Base-by-base conservation (phyloP, 2,329 filamentous ascomycete genomes). In the Penicillium sp. region DNA sequence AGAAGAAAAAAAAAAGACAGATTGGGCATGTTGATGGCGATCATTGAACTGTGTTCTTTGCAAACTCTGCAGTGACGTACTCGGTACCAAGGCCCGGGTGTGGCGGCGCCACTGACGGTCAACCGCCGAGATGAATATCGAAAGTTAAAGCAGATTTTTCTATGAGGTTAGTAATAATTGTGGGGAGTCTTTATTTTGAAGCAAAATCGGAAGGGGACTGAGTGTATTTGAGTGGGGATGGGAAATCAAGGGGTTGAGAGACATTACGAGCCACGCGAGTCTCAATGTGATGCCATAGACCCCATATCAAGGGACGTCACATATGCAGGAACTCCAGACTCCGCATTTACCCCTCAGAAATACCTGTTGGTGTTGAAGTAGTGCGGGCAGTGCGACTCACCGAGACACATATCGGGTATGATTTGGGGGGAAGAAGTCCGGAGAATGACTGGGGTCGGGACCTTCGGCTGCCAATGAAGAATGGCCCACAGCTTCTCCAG, bases 361-460 rank as follows among this genome's bases (percentile, higher is more conserved):
- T 29, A 24, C 47, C 35, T 56, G 45, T 50, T 47, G 29, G 51
- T 49, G 48, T 53, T 43, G 53, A 46, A 48, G 5, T 31, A 14
- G 45, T 51, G 48, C 45, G 56, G 54, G 54, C 39, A 46, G 55
- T 47, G 24, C 22, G 45, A 51, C 48, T 63, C 63, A 66, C 63
- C 63, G 63, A 56, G 44, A 58, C 31, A 58, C 61, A 37, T 41
- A 66, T 61, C 29, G 43, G 63, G 63, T 50, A 62, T 61, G 54
- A 56, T 1, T 35, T 52, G 37, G 35, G 41, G 35, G 33, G 35
- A 51, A 39, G 31, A 33, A 45, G 46, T 61, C 58, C 49, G 63
- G 63, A 65, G 58, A 56, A n/a, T 16, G 48, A 31, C 56, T 60
- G 60, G 63, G 63, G 55, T 59, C 58, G 56, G 63, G 58, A 53